phyloP scores from a whole-genome alignment of 805 yeast genomes.

The Candida sithepensis region DNA sequence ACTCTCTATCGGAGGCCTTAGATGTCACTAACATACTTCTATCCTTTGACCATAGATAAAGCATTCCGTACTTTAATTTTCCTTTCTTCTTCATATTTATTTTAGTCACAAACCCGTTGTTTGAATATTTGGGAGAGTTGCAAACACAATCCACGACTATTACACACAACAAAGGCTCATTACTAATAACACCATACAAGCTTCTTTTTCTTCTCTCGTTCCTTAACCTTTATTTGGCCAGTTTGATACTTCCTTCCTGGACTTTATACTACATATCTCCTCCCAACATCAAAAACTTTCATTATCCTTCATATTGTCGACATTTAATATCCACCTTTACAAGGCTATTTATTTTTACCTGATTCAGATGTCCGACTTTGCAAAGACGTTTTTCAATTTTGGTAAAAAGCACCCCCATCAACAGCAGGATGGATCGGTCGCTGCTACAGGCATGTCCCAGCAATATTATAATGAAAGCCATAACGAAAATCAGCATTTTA shows the following conservation, averaged over 20 bases:
- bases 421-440: background rate
- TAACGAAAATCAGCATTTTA: slow-evolving; percentile 10
- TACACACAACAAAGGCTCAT: too few species aligned
- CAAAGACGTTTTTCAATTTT: slow-evolving; percentile 36
- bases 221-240: too few species aligned
- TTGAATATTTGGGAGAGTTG: too few species aligned
- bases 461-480: slow-evolving; percentile 1
- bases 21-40: too few species aligned
- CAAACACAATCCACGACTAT: too few species aligned
- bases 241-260: too few species aligned
- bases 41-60: too few species aligned
- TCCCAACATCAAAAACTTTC: background rate
- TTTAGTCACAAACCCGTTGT: too few species aligned
- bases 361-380: slow-evolving; percentile 36
- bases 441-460: slow-evolving; percentile 1
- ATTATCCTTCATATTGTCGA: slow-evolving; percentile 1
- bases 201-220: too few species aligned
- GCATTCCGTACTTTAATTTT: too few species aligned
- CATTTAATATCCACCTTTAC: slow-evolving; percentile 1
- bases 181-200: too few species aligned
- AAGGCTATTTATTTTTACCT: background rate
- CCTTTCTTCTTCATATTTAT: too few species aligned
- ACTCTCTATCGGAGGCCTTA: background rate
- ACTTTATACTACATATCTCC: background rate
- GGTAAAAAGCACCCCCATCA: slow-evolving; percentile 16